These are phyloP conservation scores for Mycena leptocephala DNA, from an alignment of 768 basidiomycete genomes.

Conservation along the genomic window DNA sequence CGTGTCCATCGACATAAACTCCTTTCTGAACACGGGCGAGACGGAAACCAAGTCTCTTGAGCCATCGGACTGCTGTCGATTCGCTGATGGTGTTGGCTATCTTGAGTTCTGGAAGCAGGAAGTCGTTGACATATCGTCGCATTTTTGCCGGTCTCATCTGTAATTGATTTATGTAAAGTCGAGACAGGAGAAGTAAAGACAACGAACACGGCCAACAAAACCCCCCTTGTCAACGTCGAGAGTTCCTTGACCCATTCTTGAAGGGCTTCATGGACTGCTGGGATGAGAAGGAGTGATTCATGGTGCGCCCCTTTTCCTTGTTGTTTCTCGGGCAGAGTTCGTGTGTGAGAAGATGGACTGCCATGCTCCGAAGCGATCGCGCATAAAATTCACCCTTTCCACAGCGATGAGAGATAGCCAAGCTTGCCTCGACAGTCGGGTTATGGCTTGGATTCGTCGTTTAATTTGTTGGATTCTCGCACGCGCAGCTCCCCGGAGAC, in stretches of 20 bases:
- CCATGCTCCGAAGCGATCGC: not conserved
- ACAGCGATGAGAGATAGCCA: not conserved
- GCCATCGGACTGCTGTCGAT: not conserved
- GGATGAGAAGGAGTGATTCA: conserved; percentile 7
- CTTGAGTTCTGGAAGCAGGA: not conserved
- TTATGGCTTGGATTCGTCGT: not conserved
- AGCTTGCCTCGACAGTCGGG: conserved; percentile 1
- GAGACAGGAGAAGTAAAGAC: not conserved
- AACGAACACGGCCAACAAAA: not conserved
- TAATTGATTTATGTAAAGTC: too few relatives aligned
- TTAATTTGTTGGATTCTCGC: not conserved
- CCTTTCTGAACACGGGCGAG: conserved; percentile 2
- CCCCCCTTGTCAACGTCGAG: conserved; percentile 9
- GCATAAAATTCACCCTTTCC: conserved; percentile 22
- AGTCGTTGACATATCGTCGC: conserved; percentile 1
- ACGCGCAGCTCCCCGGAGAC: not conserved
- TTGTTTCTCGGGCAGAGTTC: conserved; percentile 22
- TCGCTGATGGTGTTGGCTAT: not conserved
- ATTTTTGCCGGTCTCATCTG: conserved; percentile 5
- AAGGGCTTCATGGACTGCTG: not conserved
- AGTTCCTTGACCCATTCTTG: conserved; percentile 8
- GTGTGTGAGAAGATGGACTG: not conserved
- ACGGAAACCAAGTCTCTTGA: not conserved
- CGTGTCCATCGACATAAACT: conserved; percentile 13
- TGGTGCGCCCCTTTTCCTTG: conserved; percentile 30